Percentiles rank a stretch among this genome's conserved stretches.
Evolutionary conservation across 306 rosid species (phyloP).

Genomic region (Casuarina glauca): DNA sequence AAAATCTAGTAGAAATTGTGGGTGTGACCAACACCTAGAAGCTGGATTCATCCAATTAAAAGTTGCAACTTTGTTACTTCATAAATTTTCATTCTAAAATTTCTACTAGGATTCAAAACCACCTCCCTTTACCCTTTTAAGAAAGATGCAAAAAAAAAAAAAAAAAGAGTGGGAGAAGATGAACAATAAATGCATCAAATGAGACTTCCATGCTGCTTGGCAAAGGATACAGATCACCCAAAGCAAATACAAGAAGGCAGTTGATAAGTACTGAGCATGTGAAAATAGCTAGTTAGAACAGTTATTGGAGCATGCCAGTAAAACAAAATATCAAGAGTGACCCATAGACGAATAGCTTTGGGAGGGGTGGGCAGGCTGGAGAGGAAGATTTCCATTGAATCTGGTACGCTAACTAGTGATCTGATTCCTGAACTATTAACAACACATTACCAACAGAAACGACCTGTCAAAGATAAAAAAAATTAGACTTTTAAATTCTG

Average conservation of each 20-base stretch:
- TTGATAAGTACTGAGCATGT: neutral
- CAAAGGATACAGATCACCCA: neutral
- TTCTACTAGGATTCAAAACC: neutral
- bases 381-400: neutral
- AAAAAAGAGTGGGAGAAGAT: too few species aligned
- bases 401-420: neutral
- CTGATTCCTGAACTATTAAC: neutral
- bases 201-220: neutral
- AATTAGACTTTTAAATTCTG: neutral
- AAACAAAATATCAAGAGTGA: neutral
- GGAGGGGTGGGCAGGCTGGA: neutral
- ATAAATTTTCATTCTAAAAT: neutral
- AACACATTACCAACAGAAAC: neutral
- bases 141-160: too few species aligned
- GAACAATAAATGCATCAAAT: too few species aligned
- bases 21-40: neutral
- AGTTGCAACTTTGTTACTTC: neutral
- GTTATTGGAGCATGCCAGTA: neutral
- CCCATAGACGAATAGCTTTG: neutral
- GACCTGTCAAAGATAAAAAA: neutral
- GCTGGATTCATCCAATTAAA: slow-evolving; percentile 3
- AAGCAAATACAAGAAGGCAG: neutral
- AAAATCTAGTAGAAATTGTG: neutral
- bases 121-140: too few species aligned
- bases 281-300: neutral